Evolutionary conservation across 208 protist species (phyloP).

Genomic region (Crithidia fasciculata): DNA sequence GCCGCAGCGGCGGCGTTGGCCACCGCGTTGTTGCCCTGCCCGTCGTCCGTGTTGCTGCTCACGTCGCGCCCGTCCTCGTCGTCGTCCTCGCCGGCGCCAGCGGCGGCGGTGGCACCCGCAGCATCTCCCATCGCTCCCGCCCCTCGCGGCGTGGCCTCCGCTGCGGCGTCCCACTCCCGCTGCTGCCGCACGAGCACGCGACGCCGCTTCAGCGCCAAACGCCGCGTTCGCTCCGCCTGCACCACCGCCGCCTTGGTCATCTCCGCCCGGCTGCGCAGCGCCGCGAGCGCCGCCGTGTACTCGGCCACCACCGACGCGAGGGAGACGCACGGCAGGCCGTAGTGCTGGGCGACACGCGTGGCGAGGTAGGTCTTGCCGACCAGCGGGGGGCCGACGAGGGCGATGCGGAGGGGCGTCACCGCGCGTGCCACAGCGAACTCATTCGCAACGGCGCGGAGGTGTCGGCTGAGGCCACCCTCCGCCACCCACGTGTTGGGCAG

Average conservation of each 20-base stretch:
- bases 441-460: slow-evolving; percentile 62
- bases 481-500: slow-evolving; percentile 70
- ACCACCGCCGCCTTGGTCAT: slow-evolving; percentile 34
- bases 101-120: not conserved
- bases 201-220: slow-evolving; percentile 60
- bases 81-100: not conserved
- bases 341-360: slow-evolving; percentile 62
- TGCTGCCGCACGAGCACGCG: slow-evolving; percentile 48
- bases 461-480: slow-evolving; percentile 74
- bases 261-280: slow-evolving; percentile 36
- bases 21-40: not conserved
- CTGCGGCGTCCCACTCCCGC: slow-evolving; percentile 28
- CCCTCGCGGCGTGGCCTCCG: not conserved
- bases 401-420: slow-evolving; percentile 83
- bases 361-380: slow-evolving; percentile 86
- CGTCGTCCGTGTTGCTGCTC: slow-evolving; percentile 6
- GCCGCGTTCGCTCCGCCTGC: slow-evolving; percentile 47
- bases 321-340: slow-evolving; percentile 70
- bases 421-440: slow-evolving; percentile 80
- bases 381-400: slow-evolving; percentile 88
- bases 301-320: slow-evolving; percentile 47
- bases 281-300: slow-evolving; percentile 56
- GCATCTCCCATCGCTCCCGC: not conserved
- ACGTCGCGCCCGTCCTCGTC: slow-evolving; percentile 4
- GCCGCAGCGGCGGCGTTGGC: not conserved